These are phyloP conservation scores for Suillus fuscotomentosus DNA, from an alignment of 768 basidiomycete genomes.

Conservation along the genomic window DNA sequence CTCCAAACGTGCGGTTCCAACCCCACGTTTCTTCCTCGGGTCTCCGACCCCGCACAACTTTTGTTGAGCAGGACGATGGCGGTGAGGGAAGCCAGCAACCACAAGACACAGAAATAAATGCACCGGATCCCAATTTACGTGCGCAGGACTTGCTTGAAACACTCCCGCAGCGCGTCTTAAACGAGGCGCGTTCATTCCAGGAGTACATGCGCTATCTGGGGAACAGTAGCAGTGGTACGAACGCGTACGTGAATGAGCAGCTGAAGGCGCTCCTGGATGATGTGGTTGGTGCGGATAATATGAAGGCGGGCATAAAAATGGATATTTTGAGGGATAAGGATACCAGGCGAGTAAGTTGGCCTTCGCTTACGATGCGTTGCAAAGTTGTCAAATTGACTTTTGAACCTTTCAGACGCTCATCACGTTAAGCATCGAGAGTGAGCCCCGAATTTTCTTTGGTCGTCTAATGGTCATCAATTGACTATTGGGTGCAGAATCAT, in stretches of 20 bases:
- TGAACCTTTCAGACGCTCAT: constrained; percentile 35
- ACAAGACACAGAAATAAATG: background rate
- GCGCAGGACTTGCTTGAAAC: constrained; percentile 34
- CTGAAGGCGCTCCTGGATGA: constrained; percentile 42
- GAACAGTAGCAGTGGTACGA: constrained; percentile 10
- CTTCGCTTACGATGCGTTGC: background rate
- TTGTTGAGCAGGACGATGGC: background rate
- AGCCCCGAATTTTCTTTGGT: constrained; percentile 12
- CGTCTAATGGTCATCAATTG: background rate
- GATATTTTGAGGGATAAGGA: constrained; percentile 45
- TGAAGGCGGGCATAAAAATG: constrained; percentile 32
- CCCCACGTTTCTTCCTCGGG: background rate
- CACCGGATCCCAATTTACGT: constrained; percentile 3
- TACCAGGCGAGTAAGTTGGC: constrained; percentile 37
- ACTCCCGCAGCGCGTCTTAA: constrained; percentile 39
- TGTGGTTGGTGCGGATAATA: constrained; percentile 30
- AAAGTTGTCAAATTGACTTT: background rate
- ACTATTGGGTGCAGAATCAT: constrained; percentile 23
- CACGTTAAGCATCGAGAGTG: constrained; percentile 47
- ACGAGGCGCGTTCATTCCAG: constrained; percentile 37
- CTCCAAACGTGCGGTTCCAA: constrained; percentile 8
- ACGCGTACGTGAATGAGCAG: constrained; percentile 12
- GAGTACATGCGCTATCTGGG: constrained; percentile 38
- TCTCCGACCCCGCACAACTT: background rate
- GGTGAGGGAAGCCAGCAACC: background rate